phyloP scores from a whole-genome alignment of 108 stramenopile genomes.

The Skeletonema marinoi region DNA sequence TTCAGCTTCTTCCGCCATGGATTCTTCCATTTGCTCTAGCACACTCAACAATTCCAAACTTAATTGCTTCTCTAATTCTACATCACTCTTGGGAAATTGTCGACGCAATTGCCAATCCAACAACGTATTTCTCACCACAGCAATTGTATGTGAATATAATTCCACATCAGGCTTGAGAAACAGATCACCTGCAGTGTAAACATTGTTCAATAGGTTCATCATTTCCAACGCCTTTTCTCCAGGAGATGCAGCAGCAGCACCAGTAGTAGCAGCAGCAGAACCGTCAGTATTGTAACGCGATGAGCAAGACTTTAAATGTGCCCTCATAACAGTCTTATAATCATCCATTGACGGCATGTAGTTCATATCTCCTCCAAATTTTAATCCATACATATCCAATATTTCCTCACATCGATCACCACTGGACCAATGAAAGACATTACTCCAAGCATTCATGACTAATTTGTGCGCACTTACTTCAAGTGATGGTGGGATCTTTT shows the following conservation, averaged over 20 bases:
- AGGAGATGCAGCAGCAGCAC: conserved; percentile 9
- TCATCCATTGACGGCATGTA: conserved; percentile 21
- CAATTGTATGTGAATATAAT: conserved; percentile 22
- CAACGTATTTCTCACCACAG: conserved; percentile 22
- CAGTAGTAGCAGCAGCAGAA: too few species aligned
- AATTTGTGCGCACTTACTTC: conserved; percentile 33
- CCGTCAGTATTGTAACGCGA: background rate
- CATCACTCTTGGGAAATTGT: background rate
- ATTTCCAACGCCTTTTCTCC: conserved; percentile 35
- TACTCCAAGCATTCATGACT: conserved; percentile 40
- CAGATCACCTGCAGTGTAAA: conserved; percentile 31
- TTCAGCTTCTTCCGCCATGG: background rate
- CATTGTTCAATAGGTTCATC: conserved; percentile 19
- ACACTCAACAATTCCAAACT: conserved; percentile 10
- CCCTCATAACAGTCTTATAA: conserved; percentile 37
- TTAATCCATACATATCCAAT: conserved; percentile 39
- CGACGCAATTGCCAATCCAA: conserved; percentile 26
- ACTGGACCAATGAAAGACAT: conserved; percentile 4
- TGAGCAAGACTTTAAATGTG: conserved; percentile 33
- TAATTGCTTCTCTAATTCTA: conserved; percentile 4
- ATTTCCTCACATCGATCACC: conserved; percentile 38
- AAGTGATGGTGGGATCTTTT: background rate
- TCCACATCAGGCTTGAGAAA: conserved; percentile 42
- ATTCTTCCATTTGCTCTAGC: conserved; percentile 22
- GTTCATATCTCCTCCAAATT: conserved; percentile 49